These are phyloP conservation scores for Spinellus fusiger DNA, from an alignment of 192 early-diverging fungal genomes.

Conservation along the genomic window DNA sequence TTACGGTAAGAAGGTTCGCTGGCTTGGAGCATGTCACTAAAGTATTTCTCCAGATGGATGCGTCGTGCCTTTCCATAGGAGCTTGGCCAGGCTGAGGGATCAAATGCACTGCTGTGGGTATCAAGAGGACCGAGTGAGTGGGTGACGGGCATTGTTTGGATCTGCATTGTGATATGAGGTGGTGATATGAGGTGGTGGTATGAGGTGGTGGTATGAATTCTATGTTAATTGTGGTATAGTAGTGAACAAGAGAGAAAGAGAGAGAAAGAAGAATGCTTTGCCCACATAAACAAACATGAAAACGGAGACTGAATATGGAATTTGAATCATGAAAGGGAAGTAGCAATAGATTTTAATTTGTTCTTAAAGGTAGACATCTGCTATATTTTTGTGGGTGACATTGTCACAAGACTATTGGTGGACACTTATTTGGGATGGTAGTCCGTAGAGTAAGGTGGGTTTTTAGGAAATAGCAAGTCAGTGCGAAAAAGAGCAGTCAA, in stretches of 20 bases:
- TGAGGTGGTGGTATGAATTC: not conserved
- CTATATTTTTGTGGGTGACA: slow-evolving; percentile 5
- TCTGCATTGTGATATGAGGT: no score
- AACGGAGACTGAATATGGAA: no score
- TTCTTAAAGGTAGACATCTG: not conserved
- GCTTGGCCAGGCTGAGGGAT: slow-evolving; percentile 6
- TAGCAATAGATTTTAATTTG: not conserved
- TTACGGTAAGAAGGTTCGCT: not conserved
- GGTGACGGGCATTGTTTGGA: no score
- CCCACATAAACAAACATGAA: not conserved
- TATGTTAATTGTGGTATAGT: not conserved
- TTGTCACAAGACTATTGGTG: no score
- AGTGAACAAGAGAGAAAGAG: not conserved
- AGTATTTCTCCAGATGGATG: slow-evolving; percentile 12
- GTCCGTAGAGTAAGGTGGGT: no score
- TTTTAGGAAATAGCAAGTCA: no score
- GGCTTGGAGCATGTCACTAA: not conserved
- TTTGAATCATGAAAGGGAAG: no score
- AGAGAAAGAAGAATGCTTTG: not conserved
- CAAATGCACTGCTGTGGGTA: no score
- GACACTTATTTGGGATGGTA: no score
- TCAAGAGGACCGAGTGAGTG: no score
- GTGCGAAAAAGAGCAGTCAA: no score
- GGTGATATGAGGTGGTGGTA: not conserved
- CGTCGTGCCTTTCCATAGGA: slow-evolving; percentile 2